A percentile compares a stretch with the other conserved stretches of the same genome.
These are phyloP conservation scores for Cordia subcordata DNA, from an alignment of 257 asterid genomes.

Conservation along the genomic window DNA sequence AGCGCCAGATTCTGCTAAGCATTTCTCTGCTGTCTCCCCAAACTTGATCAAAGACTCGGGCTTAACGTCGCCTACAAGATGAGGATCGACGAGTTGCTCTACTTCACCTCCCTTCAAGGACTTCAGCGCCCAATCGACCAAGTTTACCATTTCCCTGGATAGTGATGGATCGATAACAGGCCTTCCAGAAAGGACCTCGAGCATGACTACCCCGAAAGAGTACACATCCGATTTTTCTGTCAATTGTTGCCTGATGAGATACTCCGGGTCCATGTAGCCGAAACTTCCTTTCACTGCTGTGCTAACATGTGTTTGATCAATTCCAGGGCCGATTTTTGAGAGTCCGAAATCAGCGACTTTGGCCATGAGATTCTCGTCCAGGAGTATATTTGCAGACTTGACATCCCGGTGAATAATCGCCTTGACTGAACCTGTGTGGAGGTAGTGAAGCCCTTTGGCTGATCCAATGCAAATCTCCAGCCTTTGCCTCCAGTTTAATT, in stretches of 20 bases:
- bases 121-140: constrained; percentile 32
- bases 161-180: constrained; percentile 38
- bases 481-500: constrained; percentile 33
- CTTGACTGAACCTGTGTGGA: constrained; percentile 34
- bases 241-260: constrained; percentile 32
- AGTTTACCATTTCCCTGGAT: constrained; percentile 25
- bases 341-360: constrained; percentile 46
- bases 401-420: constrained; percentile 44
- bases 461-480: constrained; percentile 46
- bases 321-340: constrained; percentile 36
- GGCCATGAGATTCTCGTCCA: constrained; percentile 36
- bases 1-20: constrained; percentile 32
- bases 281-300: constrained; percentile 44
- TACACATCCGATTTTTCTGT: constrained; percentile 43
- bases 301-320: constrained; percentile 40
- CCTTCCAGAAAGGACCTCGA: constrained; percentile 37
- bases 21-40: constrained; percentile 30
- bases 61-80: constrained; percentile 16
- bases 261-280: constrained; percentile 43
- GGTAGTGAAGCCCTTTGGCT: constrained; percentile 48
- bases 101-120: constrained; percentile 13
- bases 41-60: constrained; percentile 27
- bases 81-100: constrained; percentile 24
- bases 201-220: constrained; percentile 40
- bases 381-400: constrained; percentile 38